A percentile compares a stretch with the other conserved stretches of the same genome.
Conservation (phyloP, 2,329 filamentous ascomycete species). For the Epichloe baconii region DNA sequence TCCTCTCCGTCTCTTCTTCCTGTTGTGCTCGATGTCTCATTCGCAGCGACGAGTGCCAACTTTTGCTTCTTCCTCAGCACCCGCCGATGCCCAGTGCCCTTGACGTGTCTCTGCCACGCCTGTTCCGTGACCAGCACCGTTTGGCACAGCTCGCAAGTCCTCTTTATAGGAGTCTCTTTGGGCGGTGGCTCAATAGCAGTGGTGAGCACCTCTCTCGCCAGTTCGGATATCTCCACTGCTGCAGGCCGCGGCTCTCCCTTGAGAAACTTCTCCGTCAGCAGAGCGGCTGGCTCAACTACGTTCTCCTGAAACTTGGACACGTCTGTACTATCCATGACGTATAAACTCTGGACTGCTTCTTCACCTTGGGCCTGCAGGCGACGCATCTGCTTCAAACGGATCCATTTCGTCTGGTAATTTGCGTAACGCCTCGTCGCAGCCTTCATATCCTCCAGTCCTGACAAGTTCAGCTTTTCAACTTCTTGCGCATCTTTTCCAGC, state of each 20-base stretch:
- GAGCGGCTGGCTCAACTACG: conserved; percentile 53
- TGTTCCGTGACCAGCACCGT: conserved; percentile 45
- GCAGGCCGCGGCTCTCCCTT: conserved; percentile 36
- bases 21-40: conserved; percentile 2
- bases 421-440: conserved; percentile 80
- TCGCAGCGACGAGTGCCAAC: conserved; percentile 22
- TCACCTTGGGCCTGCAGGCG: conserved; percentile 44
- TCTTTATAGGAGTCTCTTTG: conserved; percentile 40
- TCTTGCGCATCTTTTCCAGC: conserved; percentile 18
- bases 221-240: conserved; percentile 34
- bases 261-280: conserved; percentile 52
- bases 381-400: conserved; percentile 66
- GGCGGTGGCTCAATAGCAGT: conserved; percentile 29
- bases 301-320: conserved; percentile 43
- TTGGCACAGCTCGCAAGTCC: conserved; percentile 62
- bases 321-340: conserved; percentile 70
- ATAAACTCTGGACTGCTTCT: conserved; percentile 46
- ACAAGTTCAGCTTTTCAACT: conserved; percentile 40
- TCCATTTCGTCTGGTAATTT: conserved; percentile 74
- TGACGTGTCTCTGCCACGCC: conserved; percentile 27
- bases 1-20: not conserved
- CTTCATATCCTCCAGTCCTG: conserved; percentile 64
- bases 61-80: conserved; percentile 23
- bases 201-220: conserved; percentile 43
- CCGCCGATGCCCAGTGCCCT: conserved; percentile 22